phyloP scores from a whole-genome alignment of 352 stramenopile species.

The Thalassiosira mediterranea region DNA sequence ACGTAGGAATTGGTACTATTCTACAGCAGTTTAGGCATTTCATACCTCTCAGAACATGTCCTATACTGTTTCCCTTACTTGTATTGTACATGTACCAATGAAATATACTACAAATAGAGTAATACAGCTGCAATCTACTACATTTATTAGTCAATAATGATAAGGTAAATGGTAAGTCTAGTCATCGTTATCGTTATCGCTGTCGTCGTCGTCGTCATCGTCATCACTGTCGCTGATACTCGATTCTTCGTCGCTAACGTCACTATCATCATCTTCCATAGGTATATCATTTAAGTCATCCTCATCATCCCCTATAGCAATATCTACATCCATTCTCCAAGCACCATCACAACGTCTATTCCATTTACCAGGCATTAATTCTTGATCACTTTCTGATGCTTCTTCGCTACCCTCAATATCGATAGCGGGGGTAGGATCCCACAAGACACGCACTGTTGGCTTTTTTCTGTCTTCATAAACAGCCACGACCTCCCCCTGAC shows the following conservation, averaged over 20 bases:
- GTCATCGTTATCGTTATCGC: background rate
- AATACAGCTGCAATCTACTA: background rate
- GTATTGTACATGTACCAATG: background rate
- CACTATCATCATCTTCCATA: background rate
- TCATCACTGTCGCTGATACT: background rate
- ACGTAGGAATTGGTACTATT: background rate
- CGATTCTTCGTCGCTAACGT: background rate
- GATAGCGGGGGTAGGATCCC: background rate
- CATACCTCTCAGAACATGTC: background rate
- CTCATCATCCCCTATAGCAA: background rate
- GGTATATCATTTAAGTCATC: background rate
- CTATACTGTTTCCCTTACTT: background rate
- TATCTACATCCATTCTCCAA: background rate
- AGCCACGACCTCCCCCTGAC: background rate
- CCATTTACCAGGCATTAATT: background rate
- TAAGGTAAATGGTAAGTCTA: background rate
- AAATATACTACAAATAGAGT: background rate
- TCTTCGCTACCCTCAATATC: background rate
- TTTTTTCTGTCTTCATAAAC: background rate
- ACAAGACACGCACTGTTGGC: background rate
- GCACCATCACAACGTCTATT: background rate
- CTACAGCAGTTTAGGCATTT: too few relatives aligned
- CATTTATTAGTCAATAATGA: background rate
- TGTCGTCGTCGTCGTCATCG: background rate
- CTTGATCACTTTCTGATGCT: background rate